Base-by-base conservation (phyloP, 2,329 filamentous ascomycete genomes). In the Cladosporium sp. region DNA sequence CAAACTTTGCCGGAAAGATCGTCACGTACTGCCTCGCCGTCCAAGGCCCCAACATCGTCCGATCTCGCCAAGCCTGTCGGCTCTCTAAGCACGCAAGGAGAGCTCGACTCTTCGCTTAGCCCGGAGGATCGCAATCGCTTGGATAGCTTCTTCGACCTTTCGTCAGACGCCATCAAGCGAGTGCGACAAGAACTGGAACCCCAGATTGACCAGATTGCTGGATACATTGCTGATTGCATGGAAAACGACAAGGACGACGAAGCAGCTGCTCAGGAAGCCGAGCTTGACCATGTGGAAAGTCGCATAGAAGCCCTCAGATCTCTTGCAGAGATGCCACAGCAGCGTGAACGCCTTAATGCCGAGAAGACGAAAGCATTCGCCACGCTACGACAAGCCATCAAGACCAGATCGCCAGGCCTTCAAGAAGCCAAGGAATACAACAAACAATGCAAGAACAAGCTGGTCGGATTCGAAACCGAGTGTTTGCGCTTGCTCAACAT, bases 361-460 rank as follows among this genome's bases (percentile, higher is more conserved):
- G 36, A 45, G 12, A 50, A 47, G 29, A 19, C 27, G 13, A 37
- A 50, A 30, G 47, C 47, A 11, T 50, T 51, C 24, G 24, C 37
- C 24, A 41, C 37, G n/a, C 34, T 66, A 32, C 50, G 52, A 11
- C 44, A 52, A 37, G 62, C 61, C 17, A 24, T 66, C 29, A 56
- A 52, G 15, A 49, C 56, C 13, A 54, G 56, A 6, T 36, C 32
- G 15, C 45, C 56, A 42, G 56, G 53, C 13, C 32, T 47, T 6
- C 27, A 52, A 7, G 54, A 53, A 5, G 64, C 63, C 3, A 59
- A 48, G 29, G 58, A 54, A 22, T 60, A 57, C n/a, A 63, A 62
- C 47, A 45, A 52, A 19, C 59, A 56, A 13, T 58, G 56, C 45
- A 63, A 58, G 48, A 52, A 52, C 4, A 55, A 55, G 39, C 45